Percentiles rank a stretch among this genome's conserved stretches.
These are phyloP conservation scores for Panaeolus cyanescens DNA, from an alignment of 768 basidiomycete species.

Conservation along the genomic window DNA sequence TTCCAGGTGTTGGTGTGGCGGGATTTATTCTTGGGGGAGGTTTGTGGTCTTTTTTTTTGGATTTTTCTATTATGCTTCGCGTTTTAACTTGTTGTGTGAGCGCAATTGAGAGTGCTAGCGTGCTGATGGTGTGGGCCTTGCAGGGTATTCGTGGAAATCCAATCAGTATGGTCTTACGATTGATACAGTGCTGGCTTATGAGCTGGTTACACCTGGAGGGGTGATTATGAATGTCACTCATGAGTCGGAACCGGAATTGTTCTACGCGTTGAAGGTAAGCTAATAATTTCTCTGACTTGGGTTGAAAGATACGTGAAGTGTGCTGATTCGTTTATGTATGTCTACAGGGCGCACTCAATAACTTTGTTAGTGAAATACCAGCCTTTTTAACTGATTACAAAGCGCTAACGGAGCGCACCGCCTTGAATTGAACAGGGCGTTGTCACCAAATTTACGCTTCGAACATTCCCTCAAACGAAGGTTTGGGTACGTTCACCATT, in stretches of 20 bases:
- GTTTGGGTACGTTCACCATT: conserved; percentile 19
- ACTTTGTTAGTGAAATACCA: not conserved
- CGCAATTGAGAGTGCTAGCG: too few species aligned
- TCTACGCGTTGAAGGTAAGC: conserved; percentile 43
- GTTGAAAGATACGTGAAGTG: not conserved
- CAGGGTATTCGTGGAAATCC: conserved; percentile 65
- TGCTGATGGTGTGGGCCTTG: too few species aligned
- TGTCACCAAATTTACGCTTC: conserved; percentile 48
- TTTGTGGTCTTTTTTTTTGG: conserved; percentile 38
- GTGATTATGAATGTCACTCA: conserved; percentile 36
- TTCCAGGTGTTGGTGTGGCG: conserved; percentile 60
- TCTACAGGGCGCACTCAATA: not conserved
- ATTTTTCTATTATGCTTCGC: conserved; percentile 9
- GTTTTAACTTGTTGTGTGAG: too few species aligned
- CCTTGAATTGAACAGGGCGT: conserved; percentile 33
- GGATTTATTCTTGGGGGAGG: conserved; percentile 64
- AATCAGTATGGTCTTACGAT: conserved; percentile 61
- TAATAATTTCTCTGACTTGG: not conserved
- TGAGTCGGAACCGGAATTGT: conserved; percentile 35
- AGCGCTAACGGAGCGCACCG: not conserved
- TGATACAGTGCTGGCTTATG: conserved; percentile 55
- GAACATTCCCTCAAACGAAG: conserved; percentile 39
- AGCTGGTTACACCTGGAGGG: conserved; percentile 60
- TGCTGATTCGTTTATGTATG: not conserved
- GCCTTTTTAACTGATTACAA: not conserved